A percentile compares a stretch with the other conserved stretches of the same genome.
Conservation (phyloP, 2,329 filamentous ascomycete species). For the Penicillium crustosum region DNA sequence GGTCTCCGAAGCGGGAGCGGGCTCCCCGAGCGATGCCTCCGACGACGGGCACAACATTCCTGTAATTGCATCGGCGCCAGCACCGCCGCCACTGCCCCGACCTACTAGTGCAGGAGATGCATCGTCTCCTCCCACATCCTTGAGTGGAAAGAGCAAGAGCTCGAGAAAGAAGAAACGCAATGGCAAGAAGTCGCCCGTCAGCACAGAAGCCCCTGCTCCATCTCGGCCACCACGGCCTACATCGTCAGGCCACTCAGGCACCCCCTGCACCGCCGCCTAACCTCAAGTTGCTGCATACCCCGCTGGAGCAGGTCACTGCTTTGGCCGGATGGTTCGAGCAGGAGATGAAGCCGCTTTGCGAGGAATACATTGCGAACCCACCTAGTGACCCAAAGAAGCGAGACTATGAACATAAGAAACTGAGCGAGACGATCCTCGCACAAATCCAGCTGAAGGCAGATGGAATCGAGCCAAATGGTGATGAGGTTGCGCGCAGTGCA, state of each 20-base stretch:
- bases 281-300: conserved; percentile 31
- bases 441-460: conserved; percentile 59
- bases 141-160: conserved; percentile 22
- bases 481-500: conserved; percentile 57
- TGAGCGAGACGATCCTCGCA: conserved; percentile 46
- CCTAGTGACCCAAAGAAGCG: conserved; percentile 42
- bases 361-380: conserved; percentile 40
- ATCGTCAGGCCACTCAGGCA: conserved; percentile 12
- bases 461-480: conserved; percentile 70
- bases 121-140: conserved; percentile 15
- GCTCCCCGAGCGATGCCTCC: conserved; percentile 34
- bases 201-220: conserved; percentile 16
- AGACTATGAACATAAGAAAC: conserved; percentile 45
- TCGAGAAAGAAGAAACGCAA: conserved; percentile 30
- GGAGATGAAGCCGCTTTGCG: conserved; percentile 40
- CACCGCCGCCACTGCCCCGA: conserved; percentile 2
- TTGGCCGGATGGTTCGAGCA: conserved; percentile 40
- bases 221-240: conserved; percentile 20
- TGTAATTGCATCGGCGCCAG: conserved; percentile 1
- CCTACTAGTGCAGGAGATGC: conserved; percentile 22
- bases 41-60: conserved; percentile 22
- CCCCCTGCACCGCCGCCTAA: conserved; percentile 37
- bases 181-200: conserved; percentile 15
- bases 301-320: conserved; percentile 41
- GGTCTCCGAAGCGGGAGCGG: conserved; percentile 41